Percentiles rank a stretch among this genome's conserved stretches.
Conservation (phyloP, 768 basidiomycete genomes). For the Naganishia onofrii region DNA sequence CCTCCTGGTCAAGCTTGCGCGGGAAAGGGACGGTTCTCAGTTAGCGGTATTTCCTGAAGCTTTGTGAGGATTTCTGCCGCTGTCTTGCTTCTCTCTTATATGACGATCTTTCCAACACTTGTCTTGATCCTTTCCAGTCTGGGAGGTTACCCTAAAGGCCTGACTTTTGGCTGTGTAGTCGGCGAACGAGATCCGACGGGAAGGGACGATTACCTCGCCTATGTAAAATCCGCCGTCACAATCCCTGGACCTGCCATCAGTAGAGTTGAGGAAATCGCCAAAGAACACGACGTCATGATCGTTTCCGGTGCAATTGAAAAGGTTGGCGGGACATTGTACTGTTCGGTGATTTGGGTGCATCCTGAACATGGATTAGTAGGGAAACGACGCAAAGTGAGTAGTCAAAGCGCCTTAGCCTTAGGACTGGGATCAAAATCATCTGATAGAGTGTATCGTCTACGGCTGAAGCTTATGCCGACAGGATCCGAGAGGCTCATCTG, state of each 20-base stretch:
- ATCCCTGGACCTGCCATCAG: constrained; percentile 58
- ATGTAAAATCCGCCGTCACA: constrained; percentile 60
- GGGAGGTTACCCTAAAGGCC: constrained; percentile 38
- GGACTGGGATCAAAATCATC: neutral
- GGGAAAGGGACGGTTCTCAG: constrained; percentile 19
- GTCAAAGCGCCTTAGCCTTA: neutral
- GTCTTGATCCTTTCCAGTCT: constrained; percentile 23
- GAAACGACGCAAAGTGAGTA: constrained; percentile 60
- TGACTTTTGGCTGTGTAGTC: constrained; percentile 57
- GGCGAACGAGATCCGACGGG: constrained; percentile 59
- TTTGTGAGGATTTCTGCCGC: constrained; percentile 24
- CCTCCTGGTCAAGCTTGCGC: constrained; percentile 26
- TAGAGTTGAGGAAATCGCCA: constrained; percentile 58
- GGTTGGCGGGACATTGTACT: constrained; percentile 63
- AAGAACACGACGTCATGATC: constrained; percentile 59
- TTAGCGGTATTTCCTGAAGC: constrained; percentile 38
- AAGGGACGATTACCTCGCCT: constrained; percentile 62
- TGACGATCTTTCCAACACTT: neutral
- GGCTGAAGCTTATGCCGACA: constrained; percentile 60
- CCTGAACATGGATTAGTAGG: constrained; percentile 59
- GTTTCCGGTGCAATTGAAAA: constrained; percentile 65
- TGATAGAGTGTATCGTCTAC: neutral
- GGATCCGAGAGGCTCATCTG: constrained; percentile 63
- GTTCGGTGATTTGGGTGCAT: constrained; percentile 62
- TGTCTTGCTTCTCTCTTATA: neutral